Evolutionary conservation across 2,329 filamentous ascomycete species (phyloP), one percentile per base, ranked within the genome.

Genomic region (Phialophora macrospora): DNA sequence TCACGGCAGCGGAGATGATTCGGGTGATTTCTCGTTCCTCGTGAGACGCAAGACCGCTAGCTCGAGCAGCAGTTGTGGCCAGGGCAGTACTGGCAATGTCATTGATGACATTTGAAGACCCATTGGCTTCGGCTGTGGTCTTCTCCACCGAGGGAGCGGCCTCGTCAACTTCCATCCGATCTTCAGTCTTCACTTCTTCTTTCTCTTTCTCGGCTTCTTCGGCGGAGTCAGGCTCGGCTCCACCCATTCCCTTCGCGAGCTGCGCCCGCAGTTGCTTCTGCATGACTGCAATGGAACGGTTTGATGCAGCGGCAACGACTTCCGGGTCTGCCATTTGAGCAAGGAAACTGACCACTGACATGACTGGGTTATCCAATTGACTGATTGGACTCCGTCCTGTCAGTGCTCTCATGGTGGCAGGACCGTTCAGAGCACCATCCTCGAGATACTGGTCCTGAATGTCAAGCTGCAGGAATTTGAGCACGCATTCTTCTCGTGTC

Each of bases 361-460:
- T 90, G 69, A 99, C 92, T 0, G 96, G 94, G 77, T 98, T 99
- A 74, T 99, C 95, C 14, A 91, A 89, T 75, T 96, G 92, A 76
- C 87, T 93, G 77, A 98, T 95, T 0, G 95, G 95, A 54, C 97
- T 84, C 68, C 92, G 88, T 8, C 93, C 93, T 66, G 90, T 86
- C 59, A 92, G 85, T 63, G 87, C 85, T 38, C 90, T 89, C 82
- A 90, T 82, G 63, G 86, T 82, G 62, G 91, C 81, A 7, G 87
- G 85, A 80, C 85, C 11, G 83, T 84, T 55, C 51, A 81, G 78
- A 7, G 85, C 83, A 73, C 94, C 89, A 7, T 92, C 88, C 73
- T 98, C 93, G 9, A 97, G 83, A 75, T 97, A 99, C 77, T 96
- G 96, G 81, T 97, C 94, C 77, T 98, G 95, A 68, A 99, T 99